Evolutionary conservation across 2,329 filamentous ascomycete genomes (phyloP).

Genomic region (Neospermospora avenae): DNA sequence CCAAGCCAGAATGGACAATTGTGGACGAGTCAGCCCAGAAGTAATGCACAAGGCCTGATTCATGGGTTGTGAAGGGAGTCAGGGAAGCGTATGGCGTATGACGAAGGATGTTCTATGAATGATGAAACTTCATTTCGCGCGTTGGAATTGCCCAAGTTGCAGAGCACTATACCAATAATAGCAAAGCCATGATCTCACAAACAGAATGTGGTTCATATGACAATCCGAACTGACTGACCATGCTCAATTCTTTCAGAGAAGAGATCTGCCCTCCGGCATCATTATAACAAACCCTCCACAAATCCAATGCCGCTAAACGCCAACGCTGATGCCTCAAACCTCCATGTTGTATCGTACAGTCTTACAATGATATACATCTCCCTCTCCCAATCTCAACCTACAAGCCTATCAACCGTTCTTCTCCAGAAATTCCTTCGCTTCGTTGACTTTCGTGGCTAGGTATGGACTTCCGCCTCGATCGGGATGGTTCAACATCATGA

Average conservation of each 20-base stretch:
- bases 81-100: not conserved
- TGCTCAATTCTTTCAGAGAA: conserved; percentile 21
- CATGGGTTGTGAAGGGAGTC: not conserved
- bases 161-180: not conserved
- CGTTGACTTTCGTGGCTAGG: conserved; percentile 95
- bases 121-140: not conserved
- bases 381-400: not conserved
- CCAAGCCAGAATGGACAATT: not conserved
- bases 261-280: conserved; percentile 21
- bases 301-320: conserved; percentile 24
- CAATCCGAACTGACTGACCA: not conserved
- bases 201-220: not conserved
- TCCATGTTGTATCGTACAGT: conserved; percentile 6
- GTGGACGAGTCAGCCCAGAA: not conserved
- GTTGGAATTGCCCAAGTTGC: not conserved
- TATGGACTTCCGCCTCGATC: conserved; percentile 97
- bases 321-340: conserved; percentile 28
- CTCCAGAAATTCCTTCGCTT: conserved; percentile 94
- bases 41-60: not conserved
- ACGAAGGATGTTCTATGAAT: not conserved
- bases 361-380: conserved; percentile 14
- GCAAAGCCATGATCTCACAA: not conserved
- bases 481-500: conserved; percentile 98
- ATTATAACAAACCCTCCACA: not conserved
- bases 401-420: conserved; percentile 48